Evolutionary conservation across 1,284 basidiomycete genomes (phyloP).

Genomic region (Naganishia albida): DNA sequence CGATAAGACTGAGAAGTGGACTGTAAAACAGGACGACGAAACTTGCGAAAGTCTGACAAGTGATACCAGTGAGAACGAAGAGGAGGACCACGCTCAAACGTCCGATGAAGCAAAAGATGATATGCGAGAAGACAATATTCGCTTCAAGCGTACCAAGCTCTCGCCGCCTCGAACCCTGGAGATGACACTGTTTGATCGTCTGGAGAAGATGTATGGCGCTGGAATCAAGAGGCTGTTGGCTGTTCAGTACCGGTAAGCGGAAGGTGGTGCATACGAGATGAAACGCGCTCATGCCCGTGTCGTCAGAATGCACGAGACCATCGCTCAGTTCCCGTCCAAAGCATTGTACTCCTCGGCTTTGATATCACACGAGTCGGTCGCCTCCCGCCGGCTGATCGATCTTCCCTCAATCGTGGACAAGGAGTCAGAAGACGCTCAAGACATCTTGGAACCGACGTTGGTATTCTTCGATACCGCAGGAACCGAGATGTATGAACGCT

Average conservation of each 20-base stretch:
- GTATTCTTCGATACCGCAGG: slow-evolving; percentile 94
- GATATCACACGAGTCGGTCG: slow-evolving; percentile 70
- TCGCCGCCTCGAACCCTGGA: slow-evolving; percentile 74
- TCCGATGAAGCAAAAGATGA: slow-evolving; percentile 3
- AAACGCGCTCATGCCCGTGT: not conserved
- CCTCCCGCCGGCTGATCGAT: slow-evolving; percentile 69
- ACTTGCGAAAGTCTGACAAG: too few species aligned
- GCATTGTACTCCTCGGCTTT: slow-evolving; percentile 77
- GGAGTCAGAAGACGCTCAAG: slow-evolving; percentile 64
- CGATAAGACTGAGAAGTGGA: not conserved
- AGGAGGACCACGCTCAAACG: slow-evolving; percentile 2
- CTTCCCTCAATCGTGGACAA: slow-evolving; percentile 60
- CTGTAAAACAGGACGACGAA: not conserved
- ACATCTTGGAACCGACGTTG: slow-evolving; percentile 72
- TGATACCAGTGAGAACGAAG: slow-evolving; percentile 9
- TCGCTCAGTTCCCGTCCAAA: slow-evolving; percentile 82
- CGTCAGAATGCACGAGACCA: slow-evolving; percentile 78
- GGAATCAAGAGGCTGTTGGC: slow-evolving; percentile 82
- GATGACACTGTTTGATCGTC: slow-evolving; percentile 85
- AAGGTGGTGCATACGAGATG: not conserved
- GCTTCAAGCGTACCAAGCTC: slow-evolving; percentile 47
- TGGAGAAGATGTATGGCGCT: slow-evolving; percentile 81
- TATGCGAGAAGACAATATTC: slow-evolving; percentile 14
- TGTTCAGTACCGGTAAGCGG: slow-evolving; percentile 74
- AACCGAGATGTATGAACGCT: slow-evolving; percentile 82